Base-by-base conservation (phyloP, 768 basidiomycete species). In the Cystofilobasidium bisporidii region DNA sequence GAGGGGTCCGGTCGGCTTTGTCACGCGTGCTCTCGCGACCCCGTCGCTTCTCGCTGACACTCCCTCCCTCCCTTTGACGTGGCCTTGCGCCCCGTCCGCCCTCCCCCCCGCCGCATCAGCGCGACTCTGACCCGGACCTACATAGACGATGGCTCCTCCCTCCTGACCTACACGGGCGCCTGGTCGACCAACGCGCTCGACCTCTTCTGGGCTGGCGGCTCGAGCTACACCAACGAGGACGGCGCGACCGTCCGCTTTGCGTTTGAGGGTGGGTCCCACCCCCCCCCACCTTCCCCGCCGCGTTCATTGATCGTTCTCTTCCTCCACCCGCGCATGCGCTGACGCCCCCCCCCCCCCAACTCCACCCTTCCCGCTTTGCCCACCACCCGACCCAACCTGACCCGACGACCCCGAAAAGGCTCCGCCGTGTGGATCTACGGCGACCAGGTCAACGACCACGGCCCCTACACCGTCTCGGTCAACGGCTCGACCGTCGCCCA, bases 371-470 rank as follows among this genome's bases (percentile, higher is more conserved):
- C 4, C n/a, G 5, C 18, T 18, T 47, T 47, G n/a, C 15, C 15
- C 45, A 4, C 15, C n/a, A 6, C n/a, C n/a, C 45, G 45, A 47
- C 8, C 8, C 45, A 4, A 6, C 45, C 36, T 12, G 36, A 12
- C 6, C 6, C 6, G 36, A 17, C 4, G 18, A 20, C n/a, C 12
- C 24, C 32, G 11, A 1, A 18, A 68, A 71, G 76, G 75, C 28
- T 76, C 76, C 9, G 75, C 75, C 6, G 61, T 77, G 2, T 76
- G 73, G 71, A 63, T 77, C 60, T 76, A 74, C 70, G 77, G 77
- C 5, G 77, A 77, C 55, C 72, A 76, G 56, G 77, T 77, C 47
- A 74, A 76, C 64, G 77, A 77, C 57, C 75, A 77, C 64, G 77
- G 77, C 10, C 65, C 63, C 26, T 77, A 73, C 69, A 70, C 74